These are phyloP conservation scores for Gleditsia sinensis DNA, from an alignment of 306 rosid species.

Conservation along the genomic window DNA sequence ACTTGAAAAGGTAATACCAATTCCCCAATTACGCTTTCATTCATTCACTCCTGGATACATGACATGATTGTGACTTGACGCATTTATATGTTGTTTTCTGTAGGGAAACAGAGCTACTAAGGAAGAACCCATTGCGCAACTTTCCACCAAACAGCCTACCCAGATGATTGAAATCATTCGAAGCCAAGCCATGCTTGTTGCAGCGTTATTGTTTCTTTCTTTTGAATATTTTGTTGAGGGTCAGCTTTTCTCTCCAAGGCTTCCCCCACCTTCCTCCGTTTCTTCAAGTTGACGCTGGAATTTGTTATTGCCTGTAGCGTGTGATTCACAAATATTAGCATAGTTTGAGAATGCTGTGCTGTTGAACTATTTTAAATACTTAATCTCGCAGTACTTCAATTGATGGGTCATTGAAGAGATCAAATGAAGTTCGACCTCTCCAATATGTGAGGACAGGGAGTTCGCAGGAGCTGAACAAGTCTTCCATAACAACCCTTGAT, in stretches of 20 bases:
- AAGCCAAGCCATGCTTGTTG: background rate
- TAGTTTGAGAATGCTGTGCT: background rate
- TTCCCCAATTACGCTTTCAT: no score
- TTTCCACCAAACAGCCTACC: constrained; percentile 79
- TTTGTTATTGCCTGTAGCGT: background rate
- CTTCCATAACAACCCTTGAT: no score
- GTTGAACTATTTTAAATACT: no score
- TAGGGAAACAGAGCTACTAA: constrained; percentile 80
- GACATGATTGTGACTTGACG: background rate
- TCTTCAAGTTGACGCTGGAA: constrained; percentile 2
- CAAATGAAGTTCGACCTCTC: no score
- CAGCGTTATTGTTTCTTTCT: background rate
- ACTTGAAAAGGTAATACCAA: constrained; percentile 59
- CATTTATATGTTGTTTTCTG: constrained; percentile 10
- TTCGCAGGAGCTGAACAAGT: no score
- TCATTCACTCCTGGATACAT: no score
- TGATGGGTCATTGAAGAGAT: no score
- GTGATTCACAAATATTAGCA: background rate
- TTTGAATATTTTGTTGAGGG: background rate
- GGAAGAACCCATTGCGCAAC: constrained; percentile 85
- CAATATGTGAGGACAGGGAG: no score
- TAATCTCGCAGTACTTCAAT: no score
- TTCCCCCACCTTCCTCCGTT: background rate
- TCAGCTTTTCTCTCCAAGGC: constrained; percentile 45
- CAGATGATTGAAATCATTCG: constrained; percentile 43